Conservation (phyloP, 2,329 filamentous ascomycete species). For the Lachnum nothofagi region DNA sequence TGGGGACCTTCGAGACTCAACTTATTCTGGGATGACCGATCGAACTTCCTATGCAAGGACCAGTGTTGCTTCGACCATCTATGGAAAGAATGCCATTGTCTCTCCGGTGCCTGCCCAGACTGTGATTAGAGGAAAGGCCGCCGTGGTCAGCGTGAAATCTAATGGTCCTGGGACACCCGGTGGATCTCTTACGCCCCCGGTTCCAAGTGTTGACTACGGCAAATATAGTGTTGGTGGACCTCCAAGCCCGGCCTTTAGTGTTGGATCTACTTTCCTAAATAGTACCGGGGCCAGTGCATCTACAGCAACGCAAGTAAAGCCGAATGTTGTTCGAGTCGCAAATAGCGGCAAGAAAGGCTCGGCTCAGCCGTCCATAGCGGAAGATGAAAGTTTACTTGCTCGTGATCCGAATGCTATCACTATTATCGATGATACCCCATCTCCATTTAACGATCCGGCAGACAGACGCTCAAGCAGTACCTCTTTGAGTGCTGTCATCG, state of each 20-base stretch:
- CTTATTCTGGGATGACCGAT: slow-evolving; percentile 71
- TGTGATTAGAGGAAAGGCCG: slow-evolving; percentile 80
- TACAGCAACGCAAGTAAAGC: slow-evolving; percentile 51
- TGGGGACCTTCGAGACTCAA: slow-evolving; percentile 82
- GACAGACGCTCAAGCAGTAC: slow-evolving; percentile 37
- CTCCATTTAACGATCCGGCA: slow-evolving; percentile 54
- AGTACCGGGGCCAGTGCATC: slow-evolving; percentile 60
- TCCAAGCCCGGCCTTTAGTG: slow-evolving; percentile 57
- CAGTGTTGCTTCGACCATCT: slow-evolving; percentile 88
- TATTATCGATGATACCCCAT: slow-evolving; percentile 48
- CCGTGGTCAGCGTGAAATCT: slow-evolving; percentile 87
- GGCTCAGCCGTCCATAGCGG: slow-evolving; percentile 1
- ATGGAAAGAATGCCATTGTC: slow-evolving; percentile 83
- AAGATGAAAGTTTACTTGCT: slow-evolving; percentile 17
- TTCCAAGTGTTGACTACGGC: slow-evolving; percentile 65
- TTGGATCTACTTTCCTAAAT: slow-evolving; percentile 64
- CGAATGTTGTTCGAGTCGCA: slow-evolving; percentile 57
- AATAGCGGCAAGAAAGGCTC: slow-evolving; percentile 43
- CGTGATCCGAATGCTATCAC: slow-evolving; percentile 44
- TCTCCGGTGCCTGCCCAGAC: slow-evolving; percentile 75
- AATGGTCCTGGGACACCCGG: slow-evolving; percentile 50
- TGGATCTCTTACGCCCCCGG: slow-evolving; percentile 57
- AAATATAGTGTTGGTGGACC: slow-evolving; percentile 48
- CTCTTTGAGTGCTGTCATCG: slow-evolving; percentile 51
- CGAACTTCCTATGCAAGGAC: slow-evolving; percentile 60